Base-by-base conservation (phyloP, 2,329 filamentous ascomycete species). In the Alternaria longipes region DNA sequence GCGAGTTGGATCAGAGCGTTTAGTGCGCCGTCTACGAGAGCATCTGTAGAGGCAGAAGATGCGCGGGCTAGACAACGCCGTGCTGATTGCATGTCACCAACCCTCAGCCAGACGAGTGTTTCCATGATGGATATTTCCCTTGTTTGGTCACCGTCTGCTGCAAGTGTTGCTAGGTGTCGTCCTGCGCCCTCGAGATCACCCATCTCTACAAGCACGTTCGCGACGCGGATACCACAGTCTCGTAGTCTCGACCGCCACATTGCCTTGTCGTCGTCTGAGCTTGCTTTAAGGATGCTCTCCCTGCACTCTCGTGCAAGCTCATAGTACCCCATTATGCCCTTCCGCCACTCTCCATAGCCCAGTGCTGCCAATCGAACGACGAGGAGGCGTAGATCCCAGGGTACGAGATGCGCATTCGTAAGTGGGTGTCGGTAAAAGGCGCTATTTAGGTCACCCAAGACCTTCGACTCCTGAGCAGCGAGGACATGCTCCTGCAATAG, bases 321-420 rank as follows among this genome's bases (percentile, higher is more conserved):
- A 75, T 97, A 97, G 75, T 97, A 92, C 45, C 91, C 91, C 84
- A 95, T 94, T 59, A 99, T 90, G 4, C 92, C 91, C 63, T 94
- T 86, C 5, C 94, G 86, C 51, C 90, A 87, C 78, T 99, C 95
- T 4, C 90, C 90, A 65, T 95, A 96, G 1, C 92, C 93, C 46
- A 97, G 86, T 0, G 92, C 92, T 68, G 97, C 92, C 20, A 98
- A 84, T 1, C 94, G 87, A 8, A 97, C 91, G 7, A 90, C 89
- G 16, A 98, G 84, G 3, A 97, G 86, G 7, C 95, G 88, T 54
- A 99, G 84, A 42, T 90, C 86, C 94, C 95, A 99, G 0, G 94
- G 94, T 0, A 94, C 91, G 0, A 97, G 84, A 46, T 81, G 79
- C 6, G 67, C 65, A 46, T 72, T 67, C 2, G 76, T 79, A 16